phyloP scores from a whole-genome alignment of 1,139 yeast genomes.

The Trichomonascaceae sp. region DNA sequence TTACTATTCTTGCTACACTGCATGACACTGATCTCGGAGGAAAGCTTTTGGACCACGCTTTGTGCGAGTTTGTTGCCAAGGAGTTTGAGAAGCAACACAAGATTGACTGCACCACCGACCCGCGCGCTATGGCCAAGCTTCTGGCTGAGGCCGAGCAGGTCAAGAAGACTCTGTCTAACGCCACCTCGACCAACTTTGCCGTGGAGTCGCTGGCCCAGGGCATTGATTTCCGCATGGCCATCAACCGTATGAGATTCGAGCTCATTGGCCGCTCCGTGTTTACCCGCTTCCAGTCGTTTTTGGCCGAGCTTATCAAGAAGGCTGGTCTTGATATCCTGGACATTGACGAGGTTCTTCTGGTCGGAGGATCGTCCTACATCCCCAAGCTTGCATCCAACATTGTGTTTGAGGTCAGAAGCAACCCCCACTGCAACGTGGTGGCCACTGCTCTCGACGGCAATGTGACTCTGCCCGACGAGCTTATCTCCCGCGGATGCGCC shows the following conservation, averaged over 20 bases:
- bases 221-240: conserved; percentile 79
- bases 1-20: conserved; percentile 77
- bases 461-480: conserved; percentile 80
- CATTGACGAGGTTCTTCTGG: conserved; percentile 80
- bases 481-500: conserved; percentile 91
- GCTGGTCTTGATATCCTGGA: conserved; percentile 79
- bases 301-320: conserved; percentile 61
- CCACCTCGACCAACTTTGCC: conserved; percentile 79
- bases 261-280: conserved; percentile 71
- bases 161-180: conserved; percentile 87
- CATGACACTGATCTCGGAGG: conserved; percentile 86
- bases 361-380: conserved; percentile 87
- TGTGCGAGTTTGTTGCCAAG: conserved; percentile 75
- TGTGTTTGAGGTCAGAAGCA: conserved; percentile 65
- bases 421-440: conserved; percentile 35
- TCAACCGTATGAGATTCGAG: conserved; percentile 92
- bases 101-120: conserved; percentile 66
- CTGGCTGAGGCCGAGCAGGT: conserved; percentile 72
- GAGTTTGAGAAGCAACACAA: conserved; percentile 86
- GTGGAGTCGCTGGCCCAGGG: conserved; percentile 94
- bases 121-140: conserved; percentile 82
- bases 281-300: conserved; percentile 61
- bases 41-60: conserved; percentile 63
- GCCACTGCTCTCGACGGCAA: conserved; percentile 70
- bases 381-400: conserved; percentile 81